Conservation (phyloP, 75 land plant genomes). For the Cunninghamia lanceolata region DNA sequence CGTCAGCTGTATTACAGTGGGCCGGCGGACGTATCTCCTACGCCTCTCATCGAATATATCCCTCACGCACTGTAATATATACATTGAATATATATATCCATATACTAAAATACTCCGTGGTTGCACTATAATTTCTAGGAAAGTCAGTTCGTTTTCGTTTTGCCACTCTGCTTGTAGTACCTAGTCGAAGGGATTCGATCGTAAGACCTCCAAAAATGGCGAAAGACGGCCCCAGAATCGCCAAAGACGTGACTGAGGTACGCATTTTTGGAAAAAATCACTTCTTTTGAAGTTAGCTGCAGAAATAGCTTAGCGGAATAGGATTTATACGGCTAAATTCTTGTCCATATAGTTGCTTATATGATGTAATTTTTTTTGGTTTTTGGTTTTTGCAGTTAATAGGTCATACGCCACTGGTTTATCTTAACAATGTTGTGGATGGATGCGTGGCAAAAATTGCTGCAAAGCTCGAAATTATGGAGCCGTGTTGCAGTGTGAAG, state of each 20-base stretch:
- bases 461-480: constrained; percentile 88
- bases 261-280: not conserved
- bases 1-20: not conserved
- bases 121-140: not conserved
- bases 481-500: constrained; percentile 95
- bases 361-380: not conserved
- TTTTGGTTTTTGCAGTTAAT: constrained; percentile 42
- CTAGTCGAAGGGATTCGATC: not conserved
- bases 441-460: constrained; percentile 87
- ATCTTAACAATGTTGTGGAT: constrained; percentile 70
- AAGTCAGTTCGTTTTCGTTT: not conserved
- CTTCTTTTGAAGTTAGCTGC: not conserved
- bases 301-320: not conserved
- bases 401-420: constrained; percentile 81
- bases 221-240: constrained; percentile 37
- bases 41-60: not conserved
- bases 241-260: constrained; percentile 79
- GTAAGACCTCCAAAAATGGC: constrained; percentile 21
- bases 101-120: not conserved
- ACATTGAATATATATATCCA: not conserved
- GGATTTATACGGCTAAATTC: not conserved
- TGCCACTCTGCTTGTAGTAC: not conserved
- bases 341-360: not conserved
- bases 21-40: not conserved
- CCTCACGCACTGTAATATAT: not conserved